Percentiles rank a stretch among this genome's conserved stretches.
phyloP scores from a whole-genome alignment of 306 rosid genomes.

The Quercus mongolica region DNA sequence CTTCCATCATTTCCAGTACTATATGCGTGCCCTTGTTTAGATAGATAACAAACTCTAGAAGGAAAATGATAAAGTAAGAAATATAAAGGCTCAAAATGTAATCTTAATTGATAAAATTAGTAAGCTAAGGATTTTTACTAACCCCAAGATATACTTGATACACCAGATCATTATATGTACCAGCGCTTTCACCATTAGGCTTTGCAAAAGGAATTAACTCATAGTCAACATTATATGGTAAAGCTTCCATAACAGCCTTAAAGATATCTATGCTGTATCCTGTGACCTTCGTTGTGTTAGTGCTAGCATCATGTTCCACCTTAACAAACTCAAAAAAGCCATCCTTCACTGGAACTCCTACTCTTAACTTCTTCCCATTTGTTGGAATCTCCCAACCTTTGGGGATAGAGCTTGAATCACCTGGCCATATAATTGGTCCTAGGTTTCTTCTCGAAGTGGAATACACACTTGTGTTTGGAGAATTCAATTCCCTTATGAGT shows the following conservation, averaged over 20 bases:
- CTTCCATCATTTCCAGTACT: not conserved
- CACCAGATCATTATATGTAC: constrained; percentile 27
- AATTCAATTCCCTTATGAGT: not conserved
- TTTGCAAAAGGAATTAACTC: constrained; percentile 28
- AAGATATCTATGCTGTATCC: constrained; percentile 42
- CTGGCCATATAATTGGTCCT: constrained; percentile 42
- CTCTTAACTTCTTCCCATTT: constrained; percentile 14
- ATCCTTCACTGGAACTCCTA: constrained; percentile 38
- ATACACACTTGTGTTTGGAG: not conserved
- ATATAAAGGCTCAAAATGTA: no score
- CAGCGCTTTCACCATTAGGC: constrained; percentile 6
- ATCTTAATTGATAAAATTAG: rapidly evolving
- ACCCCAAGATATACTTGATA: constrained; percentile 34
- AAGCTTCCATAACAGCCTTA: not conserved
- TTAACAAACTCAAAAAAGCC: constrained; percentile 25
- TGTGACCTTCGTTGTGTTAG: not conserved
- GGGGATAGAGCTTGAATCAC: constrained; percentile 24
- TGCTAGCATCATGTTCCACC: not conserved
- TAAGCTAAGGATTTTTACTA: not conserved
- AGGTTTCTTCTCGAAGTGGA: constrained; percentile 2
- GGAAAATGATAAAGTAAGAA: no score
- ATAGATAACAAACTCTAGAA: no score
- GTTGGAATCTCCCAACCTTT: constrained; percentile 42
- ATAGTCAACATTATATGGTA: constrained; percentile 24
- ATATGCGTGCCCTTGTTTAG: not conserved